phyloP scores from a whole-genome alignment of 78 protist genomes.

The Isochrysis galbana region DNA sequence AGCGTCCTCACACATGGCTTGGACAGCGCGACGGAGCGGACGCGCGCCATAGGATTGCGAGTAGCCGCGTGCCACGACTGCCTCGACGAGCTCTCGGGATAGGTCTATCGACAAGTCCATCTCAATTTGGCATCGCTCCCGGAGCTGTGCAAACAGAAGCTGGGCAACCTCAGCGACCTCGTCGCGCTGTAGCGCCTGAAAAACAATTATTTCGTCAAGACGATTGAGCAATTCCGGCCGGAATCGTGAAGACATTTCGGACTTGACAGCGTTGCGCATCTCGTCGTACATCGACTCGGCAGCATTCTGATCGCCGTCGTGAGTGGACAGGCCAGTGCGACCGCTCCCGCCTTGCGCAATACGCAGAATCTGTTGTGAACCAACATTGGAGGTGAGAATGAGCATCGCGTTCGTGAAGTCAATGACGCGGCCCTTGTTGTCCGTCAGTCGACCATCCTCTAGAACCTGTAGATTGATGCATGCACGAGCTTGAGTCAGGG shows the following conservation, averaged over 20 bases:
- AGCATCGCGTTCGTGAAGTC: constrained; percentile 89
- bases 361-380: constrained; percentile 33
- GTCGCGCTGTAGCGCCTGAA: constrained; percentile 3
- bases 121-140: no score
- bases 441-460: constrained; percentile 97
- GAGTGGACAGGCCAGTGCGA: neutral
- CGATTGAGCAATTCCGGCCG: constrained; percentile 96
- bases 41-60: constrained; percentile 91
- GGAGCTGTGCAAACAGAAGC: constrained; percentile 16
- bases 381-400: constrained; percentile 90
- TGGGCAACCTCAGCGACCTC: constrained; percentile 24
- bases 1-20: constrained; percentile 70
- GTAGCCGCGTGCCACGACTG: constrained; percentile 54
- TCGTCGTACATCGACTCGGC: neutral
- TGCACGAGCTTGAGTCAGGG: no score
- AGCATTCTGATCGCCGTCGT: neutral
- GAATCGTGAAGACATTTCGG: constrained; percentile 68
- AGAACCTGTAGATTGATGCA: constrained; percentile 82
- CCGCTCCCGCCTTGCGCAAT: neutral
- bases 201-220: constrained; percentile 87
- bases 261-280: constrained; percentile 58
- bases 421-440: constrained; percentile 88
- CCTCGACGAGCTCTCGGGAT: constrained; percentile 40
- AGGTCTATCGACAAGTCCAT: no score
- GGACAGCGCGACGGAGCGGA: constrained; percentile 86